Evolutionary conservation across 495 filamentous ascomycete species (phyloP).

Genomic region (Eremomyces bilateralis): DNA sequence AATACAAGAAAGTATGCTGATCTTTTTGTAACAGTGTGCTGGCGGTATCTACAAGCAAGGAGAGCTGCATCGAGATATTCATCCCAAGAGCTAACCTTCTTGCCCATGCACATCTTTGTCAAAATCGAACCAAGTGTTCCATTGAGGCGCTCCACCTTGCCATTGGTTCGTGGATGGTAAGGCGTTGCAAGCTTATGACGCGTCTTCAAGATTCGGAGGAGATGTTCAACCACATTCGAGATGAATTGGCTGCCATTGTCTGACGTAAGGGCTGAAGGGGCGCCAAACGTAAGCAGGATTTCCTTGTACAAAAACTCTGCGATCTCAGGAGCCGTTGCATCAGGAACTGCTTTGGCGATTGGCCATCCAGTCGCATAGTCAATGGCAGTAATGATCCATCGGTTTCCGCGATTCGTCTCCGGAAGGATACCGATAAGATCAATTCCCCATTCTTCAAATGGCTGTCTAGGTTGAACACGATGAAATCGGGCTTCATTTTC

Average conservation of each 20-base stretch:
- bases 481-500: too few species aligned
- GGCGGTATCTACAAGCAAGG: too few species aligned
- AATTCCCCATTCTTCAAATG: too few species aligned
- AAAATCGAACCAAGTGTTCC: too few species aligned
- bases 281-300: slow-evolving; percentile 3
- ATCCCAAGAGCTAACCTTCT: too few species aligned
- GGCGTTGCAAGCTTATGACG: slow-evolving; percentile 4
- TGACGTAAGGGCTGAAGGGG: slow-evolving; percentile 4
- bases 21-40: too few species aligned
- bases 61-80: too few species aligned
- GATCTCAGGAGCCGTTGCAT: not conserved
- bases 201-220: slow-evolving; percentile 4
- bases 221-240: slow-evolving; percentile 5
- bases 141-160: slow-evolving; percentile 8
- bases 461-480: too few species aligned
- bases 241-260: slow-evolving; percentile 6
- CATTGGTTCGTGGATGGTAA: slow-evolving; percentile 10
- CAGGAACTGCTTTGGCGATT: not conserved
- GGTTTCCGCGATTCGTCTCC: too few species aligned
- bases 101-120: too few species aligned
- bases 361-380: not conserved
- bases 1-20: too few species aligned
- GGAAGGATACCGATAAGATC: too few species aligned
- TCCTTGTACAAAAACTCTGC: not conserved
- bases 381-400: not conserved